phyloP scores from a whole-genome alignment of 2,329 filamentous ascomycete species.

The Exophiala bonariae region DNA sequence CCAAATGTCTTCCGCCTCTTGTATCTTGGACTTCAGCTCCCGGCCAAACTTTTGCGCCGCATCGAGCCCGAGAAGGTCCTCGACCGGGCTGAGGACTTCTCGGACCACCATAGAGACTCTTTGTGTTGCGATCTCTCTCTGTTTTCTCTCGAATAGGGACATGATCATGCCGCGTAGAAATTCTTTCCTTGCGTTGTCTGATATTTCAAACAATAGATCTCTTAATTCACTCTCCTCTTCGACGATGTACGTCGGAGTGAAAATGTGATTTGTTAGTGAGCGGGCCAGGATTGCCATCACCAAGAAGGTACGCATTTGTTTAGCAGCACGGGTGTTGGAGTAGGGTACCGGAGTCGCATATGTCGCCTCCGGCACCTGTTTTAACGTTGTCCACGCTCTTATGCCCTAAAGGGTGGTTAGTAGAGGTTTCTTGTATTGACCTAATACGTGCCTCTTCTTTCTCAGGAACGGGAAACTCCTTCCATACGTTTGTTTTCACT shows the following conservation, averaged over 20 bases:
- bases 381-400: constrained; percentile 2
- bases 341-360: background rate
- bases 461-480: background rate
- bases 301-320: constrained; percentile 2
- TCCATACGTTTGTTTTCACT: constrained; percentile 3
- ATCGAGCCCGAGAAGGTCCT: constrained; percentile 3
- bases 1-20: background rate
- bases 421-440: constrained; percentile 1
- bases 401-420: background rate
- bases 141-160: background rate
- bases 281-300: constrained; percentile 1
- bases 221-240: background rate
- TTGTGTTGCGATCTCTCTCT: background rate
- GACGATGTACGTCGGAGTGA: constrained; percentile 1
- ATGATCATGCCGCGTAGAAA: constrained; percentile 1
- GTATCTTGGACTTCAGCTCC: background rate
- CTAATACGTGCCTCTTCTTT: constrained; percentile 1
- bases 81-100: background rate
- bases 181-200: background rate
- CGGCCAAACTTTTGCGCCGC: background rate
- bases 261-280: constrained; percentile 1
- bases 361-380: constrained; percentile 1
- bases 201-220: background rate
- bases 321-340: constrained; percentile 1
- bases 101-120: constrained; percentile 1